Base-by-base conservation (phyloP, 257 asterid genomes). In the Rubia yunnanensis region DNA sequence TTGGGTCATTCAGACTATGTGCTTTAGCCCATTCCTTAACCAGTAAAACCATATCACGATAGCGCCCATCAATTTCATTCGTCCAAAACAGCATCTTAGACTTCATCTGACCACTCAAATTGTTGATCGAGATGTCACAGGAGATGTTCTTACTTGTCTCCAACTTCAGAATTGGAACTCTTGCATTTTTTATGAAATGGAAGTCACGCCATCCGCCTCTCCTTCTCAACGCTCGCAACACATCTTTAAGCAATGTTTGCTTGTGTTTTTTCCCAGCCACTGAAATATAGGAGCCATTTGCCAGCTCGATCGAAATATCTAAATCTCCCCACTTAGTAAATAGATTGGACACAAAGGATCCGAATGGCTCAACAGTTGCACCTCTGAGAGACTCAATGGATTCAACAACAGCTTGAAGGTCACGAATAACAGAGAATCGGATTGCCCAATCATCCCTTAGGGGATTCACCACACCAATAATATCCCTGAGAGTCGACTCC, bases 11-110 rank as follows among this genome's bases (percentile, higher is more conserved):
- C 58, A 90, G 80, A 59, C 65, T 79, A 71, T 90, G 89, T 63
- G 85, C 72, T 79, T 85, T 88, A 39, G 99, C 96, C 99, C 99
- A 94, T 75, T 90, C 95, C 77, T 94, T 94, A 71, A 90, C 96
- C 96, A 94, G 83, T 77, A 89, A 79, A 78, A 90, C 92, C 72
- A 94, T 77, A 71, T 83, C 83, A 38, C 92, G 99, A 67, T 88
- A 88, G 65, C 99, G 89, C 44, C 86, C 84, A 73, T 92, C 98
- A 68, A 92, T 89, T 80, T 60, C 84, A 71, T 71, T 85, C 79
- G 90, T 76, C 99, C 99, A 94, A 73, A 66, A 94, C 67, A 94
- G 69, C 58, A 94, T 72, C 70, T 86, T 90, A 62, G 99, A 94
- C 82, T 94, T 94, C 95, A 90, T 86, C 80, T 94, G 95, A 66